phyloP scores from a whole-genome alignment of 768 basidiomycete genomes.

The Tulasnella sp. region DNA sequence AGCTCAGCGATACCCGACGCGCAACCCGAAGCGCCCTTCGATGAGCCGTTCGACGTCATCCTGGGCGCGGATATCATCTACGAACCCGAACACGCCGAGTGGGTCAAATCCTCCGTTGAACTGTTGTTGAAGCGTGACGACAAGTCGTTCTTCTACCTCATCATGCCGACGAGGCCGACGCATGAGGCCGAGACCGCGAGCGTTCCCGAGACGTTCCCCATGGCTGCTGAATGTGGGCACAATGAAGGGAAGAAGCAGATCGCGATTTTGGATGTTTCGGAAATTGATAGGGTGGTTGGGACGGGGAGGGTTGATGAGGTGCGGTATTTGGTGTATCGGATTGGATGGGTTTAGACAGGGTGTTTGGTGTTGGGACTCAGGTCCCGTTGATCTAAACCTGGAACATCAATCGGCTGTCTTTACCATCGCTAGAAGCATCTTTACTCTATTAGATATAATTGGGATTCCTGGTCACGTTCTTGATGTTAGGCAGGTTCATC shows the following conservation, averaged over 20 bases:
- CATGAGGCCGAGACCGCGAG: slow-evolving; percentile 39
- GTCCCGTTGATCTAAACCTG: too few relatives aligned
- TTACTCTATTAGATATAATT: too few relatives aligned
- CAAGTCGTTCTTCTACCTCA: slow-evolving; percentile 46
- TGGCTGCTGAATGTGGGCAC: slow-evolving; percentile 8
- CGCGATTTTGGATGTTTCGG: slow-evolving; percentile 37
- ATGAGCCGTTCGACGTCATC: slow-evolving; percentile 49
- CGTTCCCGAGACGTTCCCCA: slow-evolving; percentile 44
- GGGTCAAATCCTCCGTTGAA: slow-evolving; percentile 55
- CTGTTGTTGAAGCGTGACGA: slow-evolving; percentile 29
- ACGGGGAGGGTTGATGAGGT: slow-evolving; percentile 59
- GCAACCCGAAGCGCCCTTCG: slow-evolving; percentile 30
- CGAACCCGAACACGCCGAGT: slow-evolving; percentile 52
- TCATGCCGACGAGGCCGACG: slow-evolving; percentile 55
- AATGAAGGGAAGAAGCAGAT: slow-evolving; percentile 24
- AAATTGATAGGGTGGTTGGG: slow-evolving; percentile 38
- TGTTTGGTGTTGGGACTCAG: too few relatives aligned
- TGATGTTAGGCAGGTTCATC: too few relatives aligned
- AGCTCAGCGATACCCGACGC: not conserved
- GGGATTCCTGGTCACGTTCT: too few relatives aligned
- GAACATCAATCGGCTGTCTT: too few relatives aligned
- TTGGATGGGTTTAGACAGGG: slow-evolving; percentile 44
- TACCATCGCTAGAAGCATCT: too few relatives aligned
- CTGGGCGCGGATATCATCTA: slow-evolving; percentile 76
- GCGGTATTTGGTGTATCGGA: slow-evolving; percentile 56